phyloP scores from a whole-genome alignment of 108 stramenopile species.

The Craspedostauros australis region DNA sequence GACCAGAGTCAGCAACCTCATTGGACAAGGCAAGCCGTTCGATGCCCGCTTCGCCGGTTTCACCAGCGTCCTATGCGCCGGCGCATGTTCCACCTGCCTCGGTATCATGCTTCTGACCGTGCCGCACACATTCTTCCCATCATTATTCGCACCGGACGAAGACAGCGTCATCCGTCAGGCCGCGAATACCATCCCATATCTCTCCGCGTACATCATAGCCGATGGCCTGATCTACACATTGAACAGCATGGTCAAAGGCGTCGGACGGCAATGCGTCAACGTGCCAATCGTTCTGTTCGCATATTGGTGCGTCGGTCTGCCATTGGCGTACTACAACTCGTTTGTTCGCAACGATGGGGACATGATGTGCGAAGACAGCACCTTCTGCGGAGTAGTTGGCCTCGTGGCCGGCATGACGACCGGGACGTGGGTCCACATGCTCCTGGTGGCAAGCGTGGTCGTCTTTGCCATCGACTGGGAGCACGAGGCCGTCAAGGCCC shows the following conservation, averaged over 20 bases:
- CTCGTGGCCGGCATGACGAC: conserved; percentile 49
- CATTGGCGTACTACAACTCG: conserved; percentile 49
- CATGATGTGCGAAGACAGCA: conserved; percentile 11
- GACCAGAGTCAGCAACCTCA: conserved; percentile 40
- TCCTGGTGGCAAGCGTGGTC: conserved; percentile 38
- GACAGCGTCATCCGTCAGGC: conserved; percentile 31
- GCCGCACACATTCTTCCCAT: conserved; percentile 46
- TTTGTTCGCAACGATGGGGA: conserved; percentile 25
- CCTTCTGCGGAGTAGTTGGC: conserved; percentile 58
- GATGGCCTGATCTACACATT: conserved; percentile 60
- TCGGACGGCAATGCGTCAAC: conserved; percentile 41
- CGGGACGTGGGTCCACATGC: conserved; percentile 62
- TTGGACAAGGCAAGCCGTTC: conserved; percentile 24
- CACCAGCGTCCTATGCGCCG: conserved; percentile 28
- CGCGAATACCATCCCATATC: conserved; percentile 38
- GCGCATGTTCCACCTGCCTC: conserved; percentile 16
- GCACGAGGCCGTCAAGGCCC: conserved; percentile 26
- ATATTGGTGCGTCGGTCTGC: conserved; percentile 60
- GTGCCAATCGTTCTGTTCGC: conserved; percentile 53
- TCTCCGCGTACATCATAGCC: conserved; percentile 53
- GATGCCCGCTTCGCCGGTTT: conserved; percentile 28
- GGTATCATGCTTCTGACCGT: conserved; percentile 33
- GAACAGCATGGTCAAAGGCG: conserved; percentile 56
- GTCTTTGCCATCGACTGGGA: conserved; percentile 28
- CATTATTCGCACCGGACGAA: conserved; percentile 37